Conservation (phyloP, 495 filamentous ascomycete species). For the Aspergillus sparsus region DNA sequence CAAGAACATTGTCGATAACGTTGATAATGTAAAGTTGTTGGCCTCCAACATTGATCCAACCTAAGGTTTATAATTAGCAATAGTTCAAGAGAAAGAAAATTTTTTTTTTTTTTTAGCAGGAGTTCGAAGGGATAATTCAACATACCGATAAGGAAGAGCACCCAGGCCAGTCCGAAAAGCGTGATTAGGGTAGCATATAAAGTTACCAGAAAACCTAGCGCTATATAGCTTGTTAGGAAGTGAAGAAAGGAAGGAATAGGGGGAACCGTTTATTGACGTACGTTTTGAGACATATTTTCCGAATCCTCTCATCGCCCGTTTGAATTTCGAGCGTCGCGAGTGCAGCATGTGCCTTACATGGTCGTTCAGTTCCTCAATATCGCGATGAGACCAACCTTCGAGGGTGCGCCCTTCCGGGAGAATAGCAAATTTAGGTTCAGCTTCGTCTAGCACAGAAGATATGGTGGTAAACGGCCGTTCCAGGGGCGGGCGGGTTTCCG, state of each 20-base stretch:
- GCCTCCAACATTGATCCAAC: conserved; percentile 81
- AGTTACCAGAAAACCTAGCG: conserved; percentile 74
- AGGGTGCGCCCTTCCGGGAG: conserved; percentile 60
- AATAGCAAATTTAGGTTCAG: conserved; percentile 41
- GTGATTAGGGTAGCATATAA: conserved; percentile 81
- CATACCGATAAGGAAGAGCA: conserved; percentile 73
- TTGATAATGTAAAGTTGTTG: conserved; percentile 69
- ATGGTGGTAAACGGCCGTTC: conserved; percentile 37
- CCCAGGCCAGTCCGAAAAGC: conserved; percentile 78
- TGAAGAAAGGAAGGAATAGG: conserved; percentile 14
- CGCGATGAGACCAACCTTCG: conserved; percentile 67
- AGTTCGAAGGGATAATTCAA: not conserved
- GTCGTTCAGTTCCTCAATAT: conserved; percentile 73
- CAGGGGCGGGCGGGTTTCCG: conserved; percentile 30
- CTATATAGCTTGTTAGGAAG: conserved; percentile 22
- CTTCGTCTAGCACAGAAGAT: conserved; percentile 33
- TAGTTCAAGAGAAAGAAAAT: not conserved
- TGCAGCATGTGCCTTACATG: conserved; percentile 82
- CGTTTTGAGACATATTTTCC: conserved; percentile 69
- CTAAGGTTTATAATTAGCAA: conserved; percentile 21
- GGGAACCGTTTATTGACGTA: conserved; percentile 32
- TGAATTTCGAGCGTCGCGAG: conserved; percentile 73
- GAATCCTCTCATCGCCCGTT: conserved; percentile 72
- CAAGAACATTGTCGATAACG: conserved; percentile 74
- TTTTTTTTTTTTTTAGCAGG: not conserved